A percentile compares a stretch with the other conserved stretches of the same genome.
Evolutionary conservation across 257 asterid genomes (phyloP).

Genomic region (Solanum ahanhuiri): DNA sequence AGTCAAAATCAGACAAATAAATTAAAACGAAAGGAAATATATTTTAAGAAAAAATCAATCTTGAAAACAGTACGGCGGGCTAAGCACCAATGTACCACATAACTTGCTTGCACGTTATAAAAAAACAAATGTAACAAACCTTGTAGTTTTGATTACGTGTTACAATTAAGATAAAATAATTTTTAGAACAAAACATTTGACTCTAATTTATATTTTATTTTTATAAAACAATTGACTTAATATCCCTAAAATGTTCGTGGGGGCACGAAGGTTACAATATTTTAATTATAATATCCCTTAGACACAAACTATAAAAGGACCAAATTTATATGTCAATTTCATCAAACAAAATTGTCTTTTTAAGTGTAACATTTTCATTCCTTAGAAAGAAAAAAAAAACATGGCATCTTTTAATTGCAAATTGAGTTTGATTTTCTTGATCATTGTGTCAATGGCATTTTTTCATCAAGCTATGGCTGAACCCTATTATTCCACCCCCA

Average conservation of each 20-base stretch:
- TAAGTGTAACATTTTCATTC: background rate
- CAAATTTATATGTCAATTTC: conserved; percentile 12
- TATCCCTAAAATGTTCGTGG: conserved; percentile 12
- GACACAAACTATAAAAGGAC: conserved; percentile 22
- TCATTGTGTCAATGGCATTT: conserved; percentile 9
- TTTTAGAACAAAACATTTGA: conserved; percentile 2
- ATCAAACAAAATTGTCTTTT: background rate
- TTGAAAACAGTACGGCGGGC: background rate
- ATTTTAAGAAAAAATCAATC: background rate
- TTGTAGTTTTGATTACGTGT: background rate
- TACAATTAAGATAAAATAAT: background rate
- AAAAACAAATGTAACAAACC: background rate
- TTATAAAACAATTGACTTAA: conserved; percentile 8
- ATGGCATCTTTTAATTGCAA: conserved; percentile 33
- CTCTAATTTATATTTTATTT: background rate
- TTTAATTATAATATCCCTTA: background rate
- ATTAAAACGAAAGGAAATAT: background rate
- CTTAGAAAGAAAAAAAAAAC: background rate
- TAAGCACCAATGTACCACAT: background rate
- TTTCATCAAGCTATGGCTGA: conserved; percentile 13
- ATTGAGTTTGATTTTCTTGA: conserved; percentile 19
- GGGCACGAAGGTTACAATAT: conserved; percentile 18
- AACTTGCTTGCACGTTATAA: conserved; percentile 11
- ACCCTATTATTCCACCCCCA: conserved; percentile 9
- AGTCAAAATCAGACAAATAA: background rate